Evolutionary conservation across 345 rosid genomes (phyloP).

Genomic region (Citrus glauca): DNA sequence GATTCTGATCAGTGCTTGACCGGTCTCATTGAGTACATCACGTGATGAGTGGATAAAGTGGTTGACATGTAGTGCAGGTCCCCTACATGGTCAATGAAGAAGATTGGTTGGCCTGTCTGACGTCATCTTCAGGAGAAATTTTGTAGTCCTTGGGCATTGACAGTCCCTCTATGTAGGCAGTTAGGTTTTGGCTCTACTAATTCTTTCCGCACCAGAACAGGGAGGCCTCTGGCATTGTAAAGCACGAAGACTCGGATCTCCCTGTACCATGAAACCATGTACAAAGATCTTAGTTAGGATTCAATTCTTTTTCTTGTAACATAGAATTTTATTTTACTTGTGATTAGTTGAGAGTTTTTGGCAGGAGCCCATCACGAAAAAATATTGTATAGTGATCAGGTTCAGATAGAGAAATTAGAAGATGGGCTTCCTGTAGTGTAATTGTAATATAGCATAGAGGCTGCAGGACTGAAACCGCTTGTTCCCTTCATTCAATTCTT

Average conservation of each 20-base stretch:
- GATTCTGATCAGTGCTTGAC: slow-evolving; percentile 6
- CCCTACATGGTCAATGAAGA: slow-evolving; percentile 3
- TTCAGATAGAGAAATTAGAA: slow-evolving; percentile 32
- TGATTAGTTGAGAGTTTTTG: slow-evolving; percentile 26
- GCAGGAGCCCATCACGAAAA: slow-evolving; percentile 24
- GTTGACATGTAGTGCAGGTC: slow-evolving; percentile 7
- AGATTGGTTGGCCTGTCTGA: slow-evolving; percentile 11
- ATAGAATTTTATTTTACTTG: slow-evolving; percentile 13
- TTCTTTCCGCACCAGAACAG: slow-evolving; percentile 28
- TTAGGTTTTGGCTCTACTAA: slow-evolving; percentile 12
- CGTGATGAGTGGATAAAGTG: neutral
- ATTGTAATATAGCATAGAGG: slow-evolving; percentile 28
- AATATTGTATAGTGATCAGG: slow-evolving; percentile 47
- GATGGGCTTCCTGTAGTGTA: slow-evolving; percentile 29
- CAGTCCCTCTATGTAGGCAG: slow-evolving; percentile 2
- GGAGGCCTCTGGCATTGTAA: slow-evolving; percentile 23
- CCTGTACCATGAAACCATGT: slow-evolving; percentile 43
- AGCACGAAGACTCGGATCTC: slow-evolving; percentile 15
- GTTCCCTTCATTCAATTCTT: slow-evolving; percentile 3
- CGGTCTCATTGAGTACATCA: neutral
- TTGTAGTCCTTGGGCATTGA: slow-evolving; percentile 15
- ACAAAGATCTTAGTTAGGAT: slow-evolving; percentile 46
- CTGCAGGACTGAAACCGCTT: slow-evolving; percentile 15
- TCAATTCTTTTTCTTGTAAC: slow-evolving; percentile 47
- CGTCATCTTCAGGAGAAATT: slow-evolving; percentile 11